phyloP scores from a whole-genome alignment of 2,329 filamentous ascomycete genomes.

The Monilinia fructicola region DNA sequence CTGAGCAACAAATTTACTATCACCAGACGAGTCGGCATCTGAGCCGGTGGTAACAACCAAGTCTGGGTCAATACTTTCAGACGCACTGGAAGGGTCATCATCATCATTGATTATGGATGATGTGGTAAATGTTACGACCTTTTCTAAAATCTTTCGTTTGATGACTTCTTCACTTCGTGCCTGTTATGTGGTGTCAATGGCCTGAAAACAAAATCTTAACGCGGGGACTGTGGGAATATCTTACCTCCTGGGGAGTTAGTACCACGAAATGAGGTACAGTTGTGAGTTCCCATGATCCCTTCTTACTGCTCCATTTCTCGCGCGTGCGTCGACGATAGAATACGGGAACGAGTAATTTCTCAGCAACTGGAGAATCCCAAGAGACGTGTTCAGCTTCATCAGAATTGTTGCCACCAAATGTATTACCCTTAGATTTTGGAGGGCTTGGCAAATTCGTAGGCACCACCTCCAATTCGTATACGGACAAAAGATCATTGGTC shows the following conservation, averaged over 20 bases:
- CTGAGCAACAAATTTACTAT: slow-evolving; percentile 69
- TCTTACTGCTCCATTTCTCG: slow-evolving; percentile 28
- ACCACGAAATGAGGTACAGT: slow-evolving; percentile 67
- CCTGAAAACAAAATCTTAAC: neutral
- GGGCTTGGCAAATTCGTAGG: slow-evolving; percentile 71
- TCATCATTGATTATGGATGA: slow-evolving; percentile 56
- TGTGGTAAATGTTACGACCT: slow-evolving; percentile 74
- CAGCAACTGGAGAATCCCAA: slow-evolving; percentile 62
- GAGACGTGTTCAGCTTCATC: slow-evolving; percentile 49
- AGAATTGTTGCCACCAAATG: slow-evolving; percentile 45
- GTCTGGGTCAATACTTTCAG: slow-evolving; percentile 64
- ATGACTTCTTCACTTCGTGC: slow-evolving; percentile 66
- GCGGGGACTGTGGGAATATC: slow-evolving; percentile 5
- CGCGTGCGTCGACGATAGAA: slow-evolving; percentile 56
- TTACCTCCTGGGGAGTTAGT: slow-evolving; percentile 70
- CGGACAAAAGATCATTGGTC: slow-evolving; percentile 59
- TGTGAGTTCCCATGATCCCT: slow-evolving; percentile 40
- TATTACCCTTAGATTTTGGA: slow-evolving; percentile 37
- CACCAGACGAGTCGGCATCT: slow-evolving; percentile 65
- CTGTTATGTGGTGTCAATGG: slow-evolving; percentile 35
- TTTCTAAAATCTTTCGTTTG: slow-evolving; percentile 74
- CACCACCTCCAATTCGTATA: slow-evolving; percentile 74
- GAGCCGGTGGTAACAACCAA: slow-evolving; percentile 64
- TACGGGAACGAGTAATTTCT: slow-evolving; percentile 68
- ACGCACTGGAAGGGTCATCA: slow-evolving; percentile 44